Conservation (phyloP, 1,284 basidiomycete genomes). For the Psilocybe mexicana region DNA sequence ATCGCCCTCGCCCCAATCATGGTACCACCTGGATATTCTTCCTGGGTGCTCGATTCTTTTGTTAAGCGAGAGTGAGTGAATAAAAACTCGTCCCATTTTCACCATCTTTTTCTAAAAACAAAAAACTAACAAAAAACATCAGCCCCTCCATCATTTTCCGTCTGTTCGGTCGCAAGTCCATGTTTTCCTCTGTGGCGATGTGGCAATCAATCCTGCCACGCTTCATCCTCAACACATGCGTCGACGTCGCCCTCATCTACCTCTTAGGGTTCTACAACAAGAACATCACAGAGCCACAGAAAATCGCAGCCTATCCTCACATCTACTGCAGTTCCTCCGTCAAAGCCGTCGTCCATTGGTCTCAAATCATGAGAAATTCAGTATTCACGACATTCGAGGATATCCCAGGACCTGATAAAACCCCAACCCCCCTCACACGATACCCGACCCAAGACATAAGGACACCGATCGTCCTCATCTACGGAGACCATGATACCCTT, state of each 20-base stretch:
- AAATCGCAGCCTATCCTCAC: slow-evolving; percentile 20
- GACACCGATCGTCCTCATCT: slow-evolving; percentile 21
- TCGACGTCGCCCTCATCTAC: slow-evolving; percentile 16
- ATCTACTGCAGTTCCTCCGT: slow-evolving; percentile 25
- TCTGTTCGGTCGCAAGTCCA: slow-evolving; percentile 19
- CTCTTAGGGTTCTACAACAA: slow-evolving; percentile 18
- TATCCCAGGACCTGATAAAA: not conserved
- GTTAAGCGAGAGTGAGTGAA: slow-evolving; percentile 17
- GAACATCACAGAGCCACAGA: slow-evolving; percentile 19
- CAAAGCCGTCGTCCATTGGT: slow-evolving; percentile 23
- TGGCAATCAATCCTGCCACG: slow-evolving; percentile 19
- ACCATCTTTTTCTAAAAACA: not conserved
- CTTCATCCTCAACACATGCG: slow-evolving; percentile 12
- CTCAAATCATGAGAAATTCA: slow-evolving; percentile 21
- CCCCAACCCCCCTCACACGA: not conserved
- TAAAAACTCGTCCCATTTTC: not conserved
- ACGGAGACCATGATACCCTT: slow-evolving; percentile 20
- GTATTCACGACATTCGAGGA: slow-evolving; percentile 17
- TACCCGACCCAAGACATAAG: slow-evolving; percentile 20
- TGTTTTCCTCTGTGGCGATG: slow-evolving; percentile 17
- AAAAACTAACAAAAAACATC: no score
- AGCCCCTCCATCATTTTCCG: slow-evolving; percentile 17
- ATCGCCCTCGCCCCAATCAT: slow-evolving; percentile 24
- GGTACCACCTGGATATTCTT: slow-evolving; percentile 18
- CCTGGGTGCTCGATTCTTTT: slow-evolving; percentile 10